Percentiles rank a stretch among this genome's conserved stretches.
Conservation (phyloP, 1,284 basidiomycete species). For the Singerocomus rubriflavus region DNA sequence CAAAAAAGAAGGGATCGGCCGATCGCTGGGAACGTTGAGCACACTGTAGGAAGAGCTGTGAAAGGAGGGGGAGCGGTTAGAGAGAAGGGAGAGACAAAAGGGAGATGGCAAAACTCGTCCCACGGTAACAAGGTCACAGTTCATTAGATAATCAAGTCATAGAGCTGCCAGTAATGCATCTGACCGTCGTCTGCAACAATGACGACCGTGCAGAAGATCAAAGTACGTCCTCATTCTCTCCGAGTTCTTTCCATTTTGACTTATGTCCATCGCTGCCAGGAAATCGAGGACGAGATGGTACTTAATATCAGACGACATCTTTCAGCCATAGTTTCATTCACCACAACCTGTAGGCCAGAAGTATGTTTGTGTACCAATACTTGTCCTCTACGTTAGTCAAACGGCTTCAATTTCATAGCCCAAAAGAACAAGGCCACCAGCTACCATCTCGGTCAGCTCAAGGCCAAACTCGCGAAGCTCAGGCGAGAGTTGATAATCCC, state of each 20-base stretch:
- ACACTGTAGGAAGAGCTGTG: constrained; percentile 1
- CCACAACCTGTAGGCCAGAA: constrained; percentile 47
- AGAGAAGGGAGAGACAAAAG: constrained; percentile 4
- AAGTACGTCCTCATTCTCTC: constrained; percentile 44
- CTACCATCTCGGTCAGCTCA: constrained; percentile 95
- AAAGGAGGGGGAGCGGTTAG: not conserved
- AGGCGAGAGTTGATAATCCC: constrained; percentile 91
- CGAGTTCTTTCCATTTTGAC: constrained; percentile 18
- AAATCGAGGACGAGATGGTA: constrained; percentile 95
- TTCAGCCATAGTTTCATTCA: constrained; percentile 15
- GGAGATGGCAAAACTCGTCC: constrained; percentile 1
- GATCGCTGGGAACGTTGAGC: not conserved
- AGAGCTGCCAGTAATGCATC: not conserved
- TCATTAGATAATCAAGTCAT: constrained; percentile 20
- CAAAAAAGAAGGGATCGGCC: constrained; percentile 25
- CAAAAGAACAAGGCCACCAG: constrained; percentile 98
- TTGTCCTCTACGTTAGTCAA: constrained; percentile 7
- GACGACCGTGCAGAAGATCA: constrained; percentile 90
- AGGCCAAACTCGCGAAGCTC: constrained; percentile 97
- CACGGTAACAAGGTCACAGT: constrained; percentile 8
- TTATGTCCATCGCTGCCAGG: constrained; percentile 40
- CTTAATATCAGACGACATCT: constrained; percentile 36
- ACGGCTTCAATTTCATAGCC: constrained; percentile 44
- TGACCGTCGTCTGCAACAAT: constrained; percentile 42
- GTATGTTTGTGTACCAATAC: constrained; percentile 36